Percentiles rank a stretch among this genome's conserved stretches.
phyloP scores from a whole-genome alignment of 2,329 filamentous ascomycete genomes.

The Alternaria arbusti region DNA sequence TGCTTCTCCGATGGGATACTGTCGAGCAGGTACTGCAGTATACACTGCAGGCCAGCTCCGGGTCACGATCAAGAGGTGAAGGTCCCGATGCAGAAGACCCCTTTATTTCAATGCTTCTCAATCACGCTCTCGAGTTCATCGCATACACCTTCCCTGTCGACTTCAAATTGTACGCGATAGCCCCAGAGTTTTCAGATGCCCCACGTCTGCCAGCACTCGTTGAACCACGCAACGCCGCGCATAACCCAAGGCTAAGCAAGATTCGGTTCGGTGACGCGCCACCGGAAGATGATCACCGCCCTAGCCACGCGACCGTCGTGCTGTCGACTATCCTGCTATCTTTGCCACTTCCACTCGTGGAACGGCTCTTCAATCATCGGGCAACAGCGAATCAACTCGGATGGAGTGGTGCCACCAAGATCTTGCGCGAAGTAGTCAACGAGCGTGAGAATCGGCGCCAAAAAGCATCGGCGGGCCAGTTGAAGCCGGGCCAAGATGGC shows the following conservation, averaged over 20 bases:
- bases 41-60: conserved; percentile 54
- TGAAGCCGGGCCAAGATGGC: conserved; percentile 29
- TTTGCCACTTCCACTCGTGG: conserved; percentile 71
- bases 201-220: conserved; percentile 54
- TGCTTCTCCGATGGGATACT: conserved; percentile 67
- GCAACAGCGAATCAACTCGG: conserved; percentile 58
- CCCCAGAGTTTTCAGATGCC: conserved; percentile 54
- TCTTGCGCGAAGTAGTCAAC: conserved; percentile 51
- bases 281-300: conserved; percentile 49
- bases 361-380: conserved; percentile 68
- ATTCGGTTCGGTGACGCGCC: conserved; percentile 76
- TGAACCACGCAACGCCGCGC: conserved; percentile 46
- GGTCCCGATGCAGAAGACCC: conserved; percentile 57
- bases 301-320: conserved; percentile 52
- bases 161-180: conserved; percentile 65
- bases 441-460: conserved; percentile 53
- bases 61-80: conserved; percentile 13
- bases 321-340: conserved; percentile 74
- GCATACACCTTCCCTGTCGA: conserved; percentile 64
- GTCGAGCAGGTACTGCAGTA: conserved; percentile 68
- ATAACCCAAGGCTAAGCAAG: conserved; percentile 63
- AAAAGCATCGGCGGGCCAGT: conserved; percentile 35
- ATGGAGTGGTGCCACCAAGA: conserved; percentile 45
- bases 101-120: conserved; percentile 62
- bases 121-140: conserved; percentile 64